These are phyloP conservation scores for Blastomyces silverae DNA, from an alignment of 2,329 filamentous ascomycete species.

Conservation along the genomic window DNA sequence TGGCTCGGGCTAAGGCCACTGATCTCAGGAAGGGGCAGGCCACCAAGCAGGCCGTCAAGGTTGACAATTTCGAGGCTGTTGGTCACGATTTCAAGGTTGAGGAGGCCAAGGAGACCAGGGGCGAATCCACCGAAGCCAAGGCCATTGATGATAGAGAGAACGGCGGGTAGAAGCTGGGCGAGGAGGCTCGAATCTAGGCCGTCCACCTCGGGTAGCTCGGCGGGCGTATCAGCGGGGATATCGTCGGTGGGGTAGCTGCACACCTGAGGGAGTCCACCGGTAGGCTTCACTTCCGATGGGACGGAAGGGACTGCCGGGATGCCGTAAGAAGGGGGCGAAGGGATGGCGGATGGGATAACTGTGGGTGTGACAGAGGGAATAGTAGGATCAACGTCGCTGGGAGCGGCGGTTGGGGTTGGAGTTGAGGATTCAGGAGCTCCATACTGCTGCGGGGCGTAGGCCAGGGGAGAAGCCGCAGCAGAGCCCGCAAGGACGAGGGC, in stretches of 20 bases:
- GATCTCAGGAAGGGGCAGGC: neutral
- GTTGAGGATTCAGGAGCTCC: neutral
- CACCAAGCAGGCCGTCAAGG: neutral
- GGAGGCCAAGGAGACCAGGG: slow-evolving; percentile 10
- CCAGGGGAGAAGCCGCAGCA: slow-evolving; percentile 5
- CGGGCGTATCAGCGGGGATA: neutral
- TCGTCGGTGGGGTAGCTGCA: neutral
- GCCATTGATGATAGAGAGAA: slow-evolving; percentile 3
- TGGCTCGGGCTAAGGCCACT: slow-evolving; percentile 4
- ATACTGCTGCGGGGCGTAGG: neutral
- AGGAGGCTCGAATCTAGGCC: slow-evolving; percentile 5
- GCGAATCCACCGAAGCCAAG: slow-evolving; percentile 1
- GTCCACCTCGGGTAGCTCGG: slow-evolving; percentile 2
- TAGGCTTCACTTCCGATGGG: neutral
- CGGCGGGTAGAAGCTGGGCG: neutral
- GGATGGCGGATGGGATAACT: neutral
- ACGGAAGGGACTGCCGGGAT: neutral
- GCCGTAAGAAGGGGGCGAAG: neutral
- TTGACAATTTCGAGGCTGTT: neutral
- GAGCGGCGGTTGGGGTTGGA: neutral
- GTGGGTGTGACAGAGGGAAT: neutral
- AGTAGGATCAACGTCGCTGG: neutral
- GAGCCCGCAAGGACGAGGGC: slow-evolving; percentile 5
- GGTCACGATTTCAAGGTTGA: neutral
- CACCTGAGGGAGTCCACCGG: neutral